These are phyloP conservation scores for Trichoderma asperellum DNA, from an alignment of 2,329 filamentous ascomycete species.

Conservation along the genomic window DNA sequence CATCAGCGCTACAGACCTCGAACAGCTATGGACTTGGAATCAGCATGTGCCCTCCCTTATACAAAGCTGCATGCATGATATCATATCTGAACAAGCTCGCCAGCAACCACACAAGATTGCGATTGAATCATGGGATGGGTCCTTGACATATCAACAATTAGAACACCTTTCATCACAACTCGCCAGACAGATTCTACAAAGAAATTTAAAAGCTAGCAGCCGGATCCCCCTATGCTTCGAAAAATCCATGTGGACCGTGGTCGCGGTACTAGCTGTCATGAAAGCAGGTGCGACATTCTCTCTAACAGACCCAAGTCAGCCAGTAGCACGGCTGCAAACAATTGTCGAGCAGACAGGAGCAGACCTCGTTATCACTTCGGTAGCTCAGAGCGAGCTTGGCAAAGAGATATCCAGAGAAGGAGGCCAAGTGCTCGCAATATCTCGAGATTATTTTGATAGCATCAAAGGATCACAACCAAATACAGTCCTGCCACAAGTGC, in stretches of 20 bases:
- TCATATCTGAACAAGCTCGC: slow-evolving; percentile 47
- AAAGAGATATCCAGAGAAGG: slow-evolving; percentile 41
- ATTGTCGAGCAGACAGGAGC: slow-evolving; percentile 51
- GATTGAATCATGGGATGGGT: slow-evolving; percentile 56
- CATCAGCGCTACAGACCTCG: slow-evolving; percentile 33
- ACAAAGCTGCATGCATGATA: slow-evolving; percentile 51
- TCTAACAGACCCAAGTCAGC: slow-evolving; percentile 52
- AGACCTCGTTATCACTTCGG: slow-evolving; percentile 47
- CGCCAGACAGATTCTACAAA: slow-evolving; percentile 44
- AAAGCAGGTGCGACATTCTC: slow-evolving; percentile 54
- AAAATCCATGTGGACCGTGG: slow-evolving; percentile 52
- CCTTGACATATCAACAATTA: slow-evolving; percentile 51
- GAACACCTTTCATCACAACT: slow-evolving; percentile 48
- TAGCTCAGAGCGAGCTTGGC: slow-evolving; percentile 45
- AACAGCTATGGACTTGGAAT: slow-evolving; percentile 54
- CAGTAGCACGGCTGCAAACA: slow-evolving; percentile 49
- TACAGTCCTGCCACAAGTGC: slow-evolving; percentile 42
- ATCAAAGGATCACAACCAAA: slow-evolving; percentile 28
- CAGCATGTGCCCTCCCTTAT: slow-evolving; percentile 46
- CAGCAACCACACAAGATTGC: slow-evolving; percentile 47
- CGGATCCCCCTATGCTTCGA: slow-evolving; percentile 56
- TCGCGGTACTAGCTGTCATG: slow-evolving; percentile 52
- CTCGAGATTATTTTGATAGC: slow-evolving; percentile 36
- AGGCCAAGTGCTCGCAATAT: slow-evolving; percentile 42
- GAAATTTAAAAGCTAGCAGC: slow-evolving; percentile 46